phyloP scores from a whole-genome alignment of 75 land plant species.

The Cupressus sempervirens region DNA sequence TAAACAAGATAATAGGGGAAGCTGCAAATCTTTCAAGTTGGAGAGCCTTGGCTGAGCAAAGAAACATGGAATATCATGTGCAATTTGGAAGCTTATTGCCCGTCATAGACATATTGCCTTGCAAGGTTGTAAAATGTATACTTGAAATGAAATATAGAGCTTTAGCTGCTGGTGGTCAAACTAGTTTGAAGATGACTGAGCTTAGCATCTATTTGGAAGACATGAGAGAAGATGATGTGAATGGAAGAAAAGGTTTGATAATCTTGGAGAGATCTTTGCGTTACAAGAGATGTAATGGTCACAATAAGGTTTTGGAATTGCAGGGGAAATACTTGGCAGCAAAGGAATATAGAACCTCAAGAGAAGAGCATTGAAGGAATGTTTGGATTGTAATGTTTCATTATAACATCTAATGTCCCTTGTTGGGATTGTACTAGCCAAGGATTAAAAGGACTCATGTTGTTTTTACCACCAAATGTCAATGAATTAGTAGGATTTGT shows the following conservation, averaged over 20 bases:
- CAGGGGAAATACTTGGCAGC: conserved; percentile 32
- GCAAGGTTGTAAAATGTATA: conserved; percentile 52
- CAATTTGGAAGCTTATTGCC: conserved; percentile 58
- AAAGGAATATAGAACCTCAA: conserved; percentile 29
- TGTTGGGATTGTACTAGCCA: neutral
- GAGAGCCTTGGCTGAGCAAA: conserved; percentile 50
- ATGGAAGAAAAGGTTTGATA: conserved; percentile 58
- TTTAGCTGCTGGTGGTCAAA: conserved; percentile 9
- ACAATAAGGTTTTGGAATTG: conserved; percentile 39
- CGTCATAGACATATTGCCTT: conserved; percentile 34
- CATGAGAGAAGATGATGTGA: conserved; percentile 58
- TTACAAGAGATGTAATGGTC: conserved; percentile 43
- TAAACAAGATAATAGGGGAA: conserved; percentile 39
- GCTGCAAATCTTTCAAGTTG: conserved; percentile 60
- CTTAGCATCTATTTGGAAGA: conserved; percentile 77
- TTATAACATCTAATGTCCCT: conserved; percentile 27
- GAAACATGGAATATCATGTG: conserved; percentile 46
- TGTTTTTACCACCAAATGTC: too few species aligned
- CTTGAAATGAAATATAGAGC: conserved; percentile 42
- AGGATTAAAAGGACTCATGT: too few species aligned
- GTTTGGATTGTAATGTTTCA: conserved; percentile 33
- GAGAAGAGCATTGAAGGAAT: conserved; percentile 35
- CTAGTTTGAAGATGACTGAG: conserved; percentile 46
- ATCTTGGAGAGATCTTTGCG: conserved; percentile 42
- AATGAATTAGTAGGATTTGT: too few species aligned